Base-by-base conservation (phyloP, 108 stramenopile species). In the Epipyxis sp. region DNA sequence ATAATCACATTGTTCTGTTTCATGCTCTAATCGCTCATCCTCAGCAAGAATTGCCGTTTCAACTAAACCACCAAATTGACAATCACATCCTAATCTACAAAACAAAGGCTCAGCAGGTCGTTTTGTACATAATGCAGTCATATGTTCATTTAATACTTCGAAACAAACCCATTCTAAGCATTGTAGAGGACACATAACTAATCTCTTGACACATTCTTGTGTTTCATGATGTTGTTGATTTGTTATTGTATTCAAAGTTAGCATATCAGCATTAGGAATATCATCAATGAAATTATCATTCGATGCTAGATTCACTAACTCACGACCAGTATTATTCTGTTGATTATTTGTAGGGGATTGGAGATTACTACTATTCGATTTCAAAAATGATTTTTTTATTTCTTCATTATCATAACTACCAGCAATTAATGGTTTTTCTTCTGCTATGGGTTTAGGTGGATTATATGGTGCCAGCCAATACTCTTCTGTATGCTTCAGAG, bases 1-100 rank as follows among this genome's bases (percentile, higher is more conserved):
- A 32, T 69, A 44, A 20, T 59, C 59, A 78, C 87, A 88, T 0
- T 59, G 67, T 27, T 88, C 85, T 41, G 77, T 74, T 83, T 88
- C 87, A 81, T 88, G 87, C 58, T 87, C 82, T 20, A 85, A 34
- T 0, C 86, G 76, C 45, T 86, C 84, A 50, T 85, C 86, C 42
- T 84, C 83, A 57, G 69, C 77, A 76, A 87, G 79, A 2, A 78
- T 37, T 44, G 76, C 27, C 27, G 58, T 35, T 42, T 82, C 82
- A 3, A 79, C 78, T 16, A 82, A 82, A 25, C 86, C 87, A 1
- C 45, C 40, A 59, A 88, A 86, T 10, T 25, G 3, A 42, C 43
- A 76, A 59, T 85, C 87, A 44, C 88, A 88, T 40, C 85, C 85
- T 1, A 86, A 69, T 1, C 86, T 80, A 42, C 88, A 88, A 37